Evolutionary conservation across 148 eudicot species (phyloP), one percentile per base, ranked within the genome.

Genomic region (Rhododendron vialii): DNA sequence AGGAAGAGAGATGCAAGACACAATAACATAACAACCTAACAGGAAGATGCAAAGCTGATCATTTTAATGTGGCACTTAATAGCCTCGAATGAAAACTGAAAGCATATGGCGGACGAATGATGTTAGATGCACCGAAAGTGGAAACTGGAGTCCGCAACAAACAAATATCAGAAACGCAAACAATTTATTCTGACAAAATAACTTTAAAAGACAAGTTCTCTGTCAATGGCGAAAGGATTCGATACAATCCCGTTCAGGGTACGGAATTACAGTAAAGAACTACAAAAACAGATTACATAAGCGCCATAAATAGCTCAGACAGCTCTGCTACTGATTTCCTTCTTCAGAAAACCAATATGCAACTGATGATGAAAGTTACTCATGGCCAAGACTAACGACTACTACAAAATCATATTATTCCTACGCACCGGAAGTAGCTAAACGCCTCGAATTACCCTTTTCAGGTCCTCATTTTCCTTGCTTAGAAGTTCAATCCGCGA

Each of bases 401-500:
- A 51, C 10, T 73, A 38, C 33, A 51, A 67, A 80, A 80, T 30
- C 65, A 86, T 24, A 83, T 28, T 12, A 26, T 55, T 36, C 30
- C 14, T 17, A 17, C n/a, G n/a, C 9, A 13, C 28, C 13, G 33
- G 43, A 36, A 87, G 22, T 7, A 86, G 61, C 90, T 91, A 88
- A 38, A 73, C 83, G 14, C 50, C 89, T 65, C 84, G 82, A 61
- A 45, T 84, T 82, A 76, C 82, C 86, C 91, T 92, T 89, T 87
- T 92, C 76, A 92, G 59, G 82, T 92, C 96, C 73, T 95, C 95
- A 41, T 93, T 93, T 78, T 93, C 98, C 87, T 90, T 95, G 48
- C 84, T 87, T 76, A 92, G 88, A 55, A 91, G 92, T 61, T 97
- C 98, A 33, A 93, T 84, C 69, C 93, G 95, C 0, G 99, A 90